Conservation (phyloP, 1,139 yeast genomes). For the Saccharomyces hybrid region DNA sequence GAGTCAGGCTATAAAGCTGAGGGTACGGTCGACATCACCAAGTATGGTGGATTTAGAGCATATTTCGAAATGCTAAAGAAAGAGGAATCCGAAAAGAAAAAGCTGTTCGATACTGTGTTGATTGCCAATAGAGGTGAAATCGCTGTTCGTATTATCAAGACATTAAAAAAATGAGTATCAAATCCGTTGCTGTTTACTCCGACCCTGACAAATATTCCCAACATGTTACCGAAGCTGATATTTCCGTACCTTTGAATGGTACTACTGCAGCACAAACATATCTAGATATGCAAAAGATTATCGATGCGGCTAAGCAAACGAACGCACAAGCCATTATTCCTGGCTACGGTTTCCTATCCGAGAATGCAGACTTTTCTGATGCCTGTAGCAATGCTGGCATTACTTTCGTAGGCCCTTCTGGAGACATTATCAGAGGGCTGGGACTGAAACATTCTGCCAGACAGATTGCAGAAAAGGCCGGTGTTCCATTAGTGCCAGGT, state of each 20-base stretch:
- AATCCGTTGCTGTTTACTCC: conserved; percentile 80
- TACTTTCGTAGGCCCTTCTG: conserved; percentile 90
- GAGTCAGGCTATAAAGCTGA: conserved; percentile 67
- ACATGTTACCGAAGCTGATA: conserved; percentile 78
- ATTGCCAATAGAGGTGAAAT: conserved; percentile 98
- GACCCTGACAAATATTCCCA: conserved; percentile 84
- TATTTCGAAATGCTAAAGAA: conserved; percentile 42
- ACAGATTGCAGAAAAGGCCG: conserved; percentile 79
- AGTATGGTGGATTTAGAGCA: conserved; percentile 79
- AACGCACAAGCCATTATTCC: conserved; percentile 92
- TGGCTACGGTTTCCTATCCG: conserved; percentile 94
- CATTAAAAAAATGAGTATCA: conserved; percentile 74
- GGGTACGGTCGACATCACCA: conserved; percentile 72
- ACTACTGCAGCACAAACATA: conserved; percentile 84
- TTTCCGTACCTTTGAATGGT: conserved; percentile 72
- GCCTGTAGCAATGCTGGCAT: conserved; percentile 75
- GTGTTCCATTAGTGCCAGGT: conserved; percentile 94
- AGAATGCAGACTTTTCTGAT: conserved; percentile 92
- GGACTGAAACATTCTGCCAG: conserved; percentile 96
- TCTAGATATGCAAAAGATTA: conserved; percentile 72
- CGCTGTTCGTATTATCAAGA: conserved; percentile 86
- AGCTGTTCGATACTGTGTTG: conserved; percentile 74
- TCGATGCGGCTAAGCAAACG: conserved; percentile 73
- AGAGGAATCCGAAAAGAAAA: conserved; percentile 21
- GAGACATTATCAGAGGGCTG: conserved; percentile 79